Conservation (phyloP, 2,329 filamentous ascomycete species). For the Fusarium ramigenum region DNA sequence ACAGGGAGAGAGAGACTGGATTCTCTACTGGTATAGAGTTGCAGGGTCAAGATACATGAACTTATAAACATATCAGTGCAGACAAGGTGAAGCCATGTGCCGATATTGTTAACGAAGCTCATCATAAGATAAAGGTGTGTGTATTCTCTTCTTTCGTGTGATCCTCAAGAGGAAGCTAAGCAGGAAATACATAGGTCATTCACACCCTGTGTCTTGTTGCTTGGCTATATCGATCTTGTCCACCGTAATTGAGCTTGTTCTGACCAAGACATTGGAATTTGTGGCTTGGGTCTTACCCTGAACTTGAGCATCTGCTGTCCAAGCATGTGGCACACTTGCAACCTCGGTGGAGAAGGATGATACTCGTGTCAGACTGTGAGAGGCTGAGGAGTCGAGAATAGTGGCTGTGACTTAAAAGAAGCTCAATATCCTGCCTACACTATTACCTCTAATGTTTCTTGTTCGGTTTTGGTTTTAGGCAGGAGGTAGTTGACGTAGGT, state of each 20-base stretch:
- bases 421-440: not conserved
- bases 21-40: not conserved
- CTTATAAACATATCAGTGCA: not conserved
- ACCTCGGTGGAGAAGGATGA: conserved; percentile 24
- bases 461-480: conserved; percentile 1
- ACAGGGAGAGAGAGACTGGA: not conserved
- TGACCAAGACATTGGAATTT: conserved; percentile 9
- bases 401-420: conserved; percentile 30
- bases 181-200: not conserved
- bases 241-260: conserved; percentile 2
- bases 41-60: not conserved
- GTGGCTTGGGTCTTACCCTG: conserved; percentile 23
- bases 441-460: not conserved
- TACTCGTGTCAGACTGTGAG: conserved; percentile 48
- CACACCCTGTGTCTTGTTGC: not conserved
- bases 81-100: no score
- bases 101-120: not conserved
- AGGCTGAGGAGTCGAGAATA: conserved; percentile 38
- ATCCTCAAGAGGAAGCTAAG: not conserved
- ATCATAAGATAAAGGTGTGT: not conserved
- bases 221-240: conserved; percentile 13
- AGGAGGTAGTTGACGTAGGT: conserved; percentile 10
- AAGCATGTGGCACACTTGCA: conserved; percentile 39
- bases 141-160: not conserved
- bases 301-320: conserved; percentile 2